phyloP scores from a whole-genome alignment of 306 rosid genomes.

The Alnus rubra region DNA sequence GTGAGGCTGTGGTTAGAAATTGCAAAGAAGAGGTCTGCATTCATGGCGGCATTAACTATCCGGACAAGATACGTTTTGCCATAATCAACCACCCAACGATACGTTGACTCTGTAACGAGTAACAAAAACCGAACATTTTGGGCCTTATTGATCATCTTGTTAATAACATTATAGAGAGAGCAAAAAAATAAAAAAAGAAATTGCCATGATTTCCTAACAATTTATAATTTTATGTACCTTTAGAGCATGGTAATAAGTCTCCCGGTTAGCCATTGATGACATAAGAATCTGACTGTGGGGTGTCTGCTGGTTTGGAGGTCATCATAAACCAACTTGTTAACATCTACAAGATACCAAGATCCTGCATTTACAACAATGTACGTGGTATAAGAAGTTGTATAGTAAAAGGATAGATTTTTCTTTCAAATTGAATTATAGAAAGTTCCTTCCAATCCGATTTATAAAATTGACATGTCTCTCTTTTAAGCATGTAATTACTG shows the following conservation, averaged over 20 bases:
- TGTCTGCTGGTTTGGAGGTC: not conserved
- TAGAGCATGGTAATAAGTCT: constrained; percentile 10
- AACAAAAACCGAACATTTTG: no score
- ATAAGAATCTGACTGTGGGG: constrained; percentile 10
- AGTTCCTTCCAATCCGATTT: no score
- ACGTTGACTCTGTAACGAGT: not conserved
- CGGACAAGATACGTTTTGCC: constrained; percentile 37
- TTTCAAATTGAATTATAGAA: no score
- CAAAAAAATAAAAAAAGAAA: not conserved
- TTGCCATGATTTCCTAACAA: not conserved
- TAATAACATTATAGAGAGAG: no score
- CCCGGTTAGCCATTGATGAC: constrained; percentile 22
- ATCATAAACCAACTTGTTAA: not conserved
- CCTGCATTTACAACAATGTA: not conserved
- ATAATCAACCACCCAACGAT: constrained; percentile 8
- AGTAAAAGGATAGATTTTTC: no score
- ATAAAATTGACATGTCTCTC: no score
- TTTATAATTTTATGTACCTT: not conserved
- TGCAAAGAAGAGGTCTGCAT: constrained; percentile 30
- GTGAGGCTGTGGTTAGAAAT: constrained; percentile 27
- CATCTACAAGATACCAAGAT: constrained; percentile 10
- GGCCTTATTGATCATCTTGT: no score
- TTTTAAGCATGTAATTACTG: no score
- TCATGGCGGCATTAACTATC: constrained; percentile 24
- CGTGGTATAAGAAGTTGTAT: no score